Base-by-base conservation (phyloP, 2,329 filamentous ascomycete genomes). In the Cytospora leucostoma region DNA sequence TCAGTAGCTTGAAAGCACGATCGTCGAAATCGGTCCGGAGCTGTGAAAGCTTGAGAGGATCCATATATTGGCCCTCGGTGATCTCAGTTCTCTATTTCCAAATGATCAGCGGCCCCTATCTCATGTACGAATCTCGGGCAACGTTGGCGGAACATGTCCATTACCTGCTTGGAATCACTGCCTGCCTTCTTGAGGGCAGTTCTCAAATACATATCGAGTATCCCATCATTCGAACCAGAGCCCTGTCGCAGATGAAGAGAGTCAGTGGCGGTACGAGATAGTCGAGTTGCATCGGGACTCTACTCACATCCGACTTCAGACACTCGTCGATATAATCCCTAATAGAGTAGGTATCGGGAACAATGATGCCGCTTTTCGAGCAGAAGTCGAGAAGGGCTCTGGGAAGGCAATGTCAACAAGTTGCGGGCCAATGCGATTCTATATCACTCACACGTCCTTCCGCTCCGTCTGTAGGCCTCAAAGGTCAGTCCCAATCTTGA, bases 311-410 rank as follows among this genome's bases (percentile, higher is more conserved):
- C 11, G 47, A 21, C 13, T 50, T 50, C 17, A 50, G 12, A 21
- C 47, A 50, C 47, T 50, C 47, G 47, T 50, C 32, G 47, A 50
- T 50, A 17, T 50, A 50, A 21, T 50, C 47, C 47, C 32, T 50
- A 17, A 50, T 50, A 4, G 47, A 50, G 19, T 50, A 50, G 19
- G 47, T 50, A 4, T 50, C 47, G 32, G 47, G 47, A 21, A 50
- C 47, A 3, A 50, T 21, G 5, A 50, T 50, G n/a, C 47, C 47
- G 17, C n/a, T 50, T 17, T 21, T 50, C 7, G 47, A 50, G 17
- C 47, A 50, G 47, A 50, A 50, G 47, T 50, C 47, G 47, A 50
- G 47, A 11, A 50, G 13, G 6, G 47, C 47, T 3, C 47, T 50
- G 19, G 3, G 32, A n/a, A 50, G n/a, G 19, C 6, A n/a, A 21